Base-by-base conservation (phyloP, 352 stramenopile species). In the Phytophthora fragariae region DNA sequence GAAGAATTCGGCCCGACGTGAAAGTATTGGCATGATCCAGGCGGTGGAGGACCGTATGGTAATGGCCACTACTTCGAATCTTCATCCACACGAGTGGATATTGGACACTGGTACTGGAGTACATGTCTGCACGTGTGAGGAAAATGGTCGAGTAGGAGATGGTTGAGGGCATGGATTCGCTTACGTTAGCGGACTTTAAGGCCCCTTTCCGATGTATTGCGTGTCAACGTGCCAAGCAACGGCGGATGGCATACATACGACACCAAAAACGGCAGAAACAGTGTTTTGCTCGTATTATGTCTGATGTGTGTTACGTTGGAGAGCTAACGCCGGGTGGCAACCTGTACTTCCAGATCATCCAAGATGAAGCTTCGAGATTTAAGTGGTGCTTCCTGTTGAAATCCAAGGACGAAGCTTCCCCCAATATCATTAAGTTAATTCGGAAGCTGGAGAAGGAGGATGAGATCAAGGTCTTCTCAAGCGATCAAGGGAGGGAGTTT, bases 301-400 rank as follows among this genome's bases (percentile, higher is more conserved):
- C 35, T 14, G 35, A 41, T 41, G 35, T 14, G 35, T 41, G 35
- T 12, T 41, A 41, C 19, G 44, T 65, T 29, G 58, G 58, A 65
- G 29, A 19, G 8, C 7, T 19, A 1, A 57, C 58, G 8, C 14
- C 58, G 8, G 58, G 58, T 44, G 29, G 31, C 17, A 49, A 50
- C 14, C 35, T 37, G 5, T 58, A 52, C 29, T 66, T 58, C 9
- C 59, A 66, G 29, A 12, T 58, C 6, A 39, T 58, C 1, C 46
- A 66, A 52, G 46, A 57, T 41, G 47, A 66, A 31, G 59, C 59
- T 1, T 58, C 47, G 2, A 35, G 31, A 10, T 66, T 66, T 39
- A 50, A 57, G 11, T 66, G 59, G 29, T 35, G 15, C 12, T 66
- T 39, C 19, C 59, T 66, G 10, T 15, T 66, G n/a, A 35, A 66